Evolutionary conservation across 176 grass and related monocot genomes (phyloP).

Genomic region (Carex pumila): DNA sequence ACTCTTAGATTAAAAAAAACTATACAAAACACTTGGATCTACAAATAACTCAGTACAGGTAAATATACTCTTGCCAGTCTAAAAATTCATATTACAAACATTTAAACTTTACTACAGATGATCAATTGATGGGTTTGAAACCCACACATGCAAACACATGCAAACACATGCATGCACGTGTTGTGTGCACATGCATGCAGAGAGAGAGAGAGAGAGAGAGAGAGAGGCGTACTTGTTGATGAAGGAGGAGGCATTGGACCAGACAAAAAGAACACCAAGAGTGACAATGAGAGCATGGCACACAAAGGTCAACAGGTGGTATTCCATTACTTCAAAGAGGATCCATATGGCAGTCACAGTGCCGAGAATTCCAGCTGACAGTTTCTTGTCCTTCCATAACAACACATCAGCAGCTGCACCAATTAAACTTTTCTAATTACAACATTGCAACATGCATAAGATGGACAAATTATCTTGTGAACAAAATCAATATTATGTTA

Average conservation of each 20-base stretch:
- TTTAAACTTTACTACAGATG: not conserved
- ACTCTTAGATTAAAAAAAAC: not conserved
- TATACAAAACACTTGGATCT: not conserved
- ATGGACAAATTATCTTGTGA: not conserved
- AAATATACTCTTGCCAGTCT: not conserved
- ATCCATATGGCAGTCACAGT: constrained; percentile 65
- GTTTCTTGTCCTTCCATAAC: constrained; percentile 89
- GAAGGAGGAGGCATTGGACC: constrained; percentile 75
- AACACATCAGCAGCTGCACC: constrained; percentile 88
- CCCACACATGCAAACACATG: not conserved
- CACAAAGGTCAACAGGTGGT: constrained; percentile 72
- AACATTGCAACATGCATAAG: not conserved
- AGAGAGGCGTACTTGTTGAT: constrained; percentile 63
- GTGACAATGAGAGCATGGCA: constrained; percentile 81
- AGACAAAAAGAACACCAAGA: constrained; percentile 70
- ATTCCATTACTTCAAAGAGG: constrained; percentile 73
- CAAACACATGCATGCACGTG: not conserved
- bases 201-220: not conserved
- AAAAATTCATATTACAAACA: not conserved
- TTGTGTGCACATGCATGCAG: not conserved
- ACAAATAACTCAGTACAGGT: not conserved
- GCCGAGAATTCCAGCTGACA: constrained; percentile 79
- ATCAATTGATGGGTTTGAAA: not conserved
- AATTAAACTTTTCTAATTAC: constrained; percentile 12
- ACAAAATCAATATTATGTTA: not conserved